Evolutionary conservation across 2,329 filamentous ascomycete genomes (phyloP).

Genomic region (Alternaria arbusti): DNA sequence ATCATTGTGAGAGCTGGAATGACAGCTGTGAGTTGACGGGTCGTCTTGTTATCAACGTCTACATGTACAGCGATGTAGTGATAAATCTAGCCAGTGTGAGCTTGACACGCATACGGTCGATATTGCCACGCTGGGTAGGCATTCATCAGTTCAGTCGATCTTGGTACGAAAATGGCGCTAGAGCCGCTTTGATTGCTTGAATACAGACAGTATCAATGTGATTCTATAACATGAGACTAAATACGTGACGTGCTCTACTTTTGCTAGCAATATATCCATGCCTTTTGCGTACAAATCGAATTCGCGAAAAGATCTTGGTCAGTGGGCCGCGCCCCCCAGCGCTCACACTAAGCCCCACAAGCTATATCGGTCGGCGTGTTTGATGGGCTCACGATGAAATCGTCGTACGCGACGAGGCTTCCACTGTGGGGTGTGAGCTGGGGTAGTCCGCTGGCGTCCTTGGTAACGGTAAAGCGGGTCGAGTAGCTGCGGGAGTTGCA

Average conservation of each 20-base stretch:
- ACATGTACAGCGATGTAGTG: not conserved
- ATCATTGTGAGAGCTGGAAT: not conserved
- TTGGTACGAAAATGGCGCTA: not conserved
- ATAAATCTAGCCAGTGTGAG: not conserved
- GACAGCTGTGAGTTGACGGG: not conserved
- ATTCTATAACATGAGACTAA: not conserved
- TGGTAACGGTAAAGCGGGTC: conserved; percentile 4
- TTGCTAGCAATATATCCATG: not conserved
- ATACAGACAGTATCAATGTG: not conserved
- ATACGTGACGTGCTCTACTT: not conserved
- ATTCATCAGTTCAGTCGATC: not conserved
- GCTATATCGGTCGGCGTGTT: conserved; percentile 1
- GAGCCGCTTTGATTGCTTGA: not conserved
- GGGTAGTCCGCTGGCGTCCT: not conserved
- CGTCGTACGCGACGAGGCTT: conserved; percentile 2
- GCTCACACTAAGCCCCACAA: not conserved
- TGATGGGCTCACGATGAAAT: not conserved
- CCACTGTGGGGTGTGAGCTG: conserved; percentile 1
- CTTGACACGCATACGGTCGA: not conserved
- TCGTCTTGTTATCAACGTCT: not conserved
- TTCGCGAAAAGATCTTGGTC: not conserved
- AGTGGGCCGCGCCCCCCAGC: not conserved
- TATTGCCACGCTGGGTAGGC: not conserved
- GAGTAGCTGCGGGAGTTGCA: not conserved
- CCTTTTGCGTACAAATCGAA: not conserved